phyloP scores from a whole-genome alignment of 805 yeast species.

The Candida broadrunensis region DNA sequence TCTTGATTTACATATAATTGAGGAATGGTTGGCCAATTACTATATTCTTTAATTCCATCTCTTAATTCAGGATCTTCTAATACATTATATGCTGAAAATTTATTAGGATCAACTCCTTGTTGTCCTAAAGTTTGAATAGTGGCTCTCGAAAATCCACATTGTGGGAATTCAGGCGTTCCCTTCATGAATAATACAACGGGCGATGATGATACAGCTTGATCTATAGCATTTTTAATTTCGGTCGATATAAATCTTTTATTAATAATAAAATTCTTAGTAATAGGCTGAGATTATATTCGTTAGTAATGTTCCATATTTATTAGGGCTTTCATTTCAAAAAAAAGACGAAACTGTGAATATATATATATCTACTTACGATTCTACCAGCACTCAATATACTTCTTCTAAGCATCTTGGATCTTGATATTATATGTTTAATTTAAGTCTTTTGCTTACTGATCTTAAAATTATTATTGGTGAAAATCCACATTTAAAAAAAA shows the following conservation, averaged over 20 bases:
- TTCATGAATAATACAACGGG: constrained; percentile 98
- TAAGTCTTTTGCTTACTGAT: too few species aligned
- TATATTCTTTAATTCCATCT: constrained; percentile 91
- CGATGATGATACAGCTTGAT: constrained; percentile 79
- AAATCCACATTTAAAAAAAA: too few species aligned
- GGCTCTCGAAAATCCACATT: constrained; percentile 96
- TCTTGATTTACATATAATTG: constrained; percentile 89
- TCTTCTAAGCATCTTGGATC: constrained; percentile 17
- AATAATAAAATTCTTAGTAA: neutral
- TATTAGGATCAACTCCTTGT: constrained; percentile 94
- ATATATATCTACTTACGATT: neutral
- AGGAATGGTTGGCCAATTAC: constrained; percentile 98
- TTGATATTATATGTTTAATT: too few species aligned
- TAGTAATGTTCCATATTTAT: too few species aligned
- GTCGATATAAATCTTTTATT: constrained; percentile 56
- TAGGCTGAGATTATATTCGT: neutral
- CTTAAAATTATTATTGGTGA: too few species aligned
- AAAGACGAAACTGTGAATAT: too few species aligned
- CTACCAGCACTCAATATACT: constrained; percentile 7
- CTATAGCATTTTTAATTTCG: constrained; percentile 81
- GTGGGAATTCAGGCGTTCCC: constrained; percentile 97
- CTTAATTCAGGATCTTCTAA: constrained; percentile 92
- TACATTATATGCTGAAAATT: constrained; percentile 96
- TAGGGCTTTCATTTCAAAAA: too few species aligned
- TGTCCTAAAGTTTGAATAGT: constrained; percentile 91